These are phyloP conservation scores for Stentor coeruleus DNA, from an alignment of 73 alveolate species.

Conservation along the genomic window DNA sequence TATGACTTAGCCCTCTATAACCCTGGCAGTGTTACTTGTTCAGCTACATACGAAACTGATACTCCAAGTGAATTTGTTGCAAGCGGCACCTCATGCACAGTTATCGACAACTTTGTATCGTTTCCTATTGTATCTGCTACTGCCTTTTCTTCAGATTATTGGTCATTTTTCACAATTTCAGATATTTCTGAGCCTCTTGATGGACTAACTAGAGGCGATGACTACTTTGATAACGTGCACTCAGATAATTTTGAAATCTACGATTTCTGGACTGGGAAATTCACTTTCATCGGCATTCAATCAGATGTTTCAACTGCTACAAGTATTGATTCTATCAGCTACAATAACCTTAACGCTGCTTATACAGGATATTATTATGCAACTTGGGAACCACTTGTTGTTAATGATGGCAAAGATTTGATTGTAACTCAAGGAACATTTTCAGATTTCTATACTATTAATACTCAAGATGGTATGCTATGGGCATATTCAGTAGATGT, in stretches of 20 bases:
- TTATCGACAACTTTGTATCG: not conserved
- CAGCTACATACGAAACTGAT: not conserved
- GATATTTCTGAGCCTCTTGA: not conserved
- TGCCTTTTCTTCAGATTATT: not conserved
- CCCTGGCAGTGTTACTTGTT: not conserved
- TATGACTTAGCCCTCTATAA: not conserved
- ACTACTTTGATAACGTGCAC: no score
- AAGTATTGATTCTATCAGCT: not conserved
- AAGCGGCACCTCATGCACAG: not conserved
- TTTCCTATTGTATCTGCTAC: not conserved
- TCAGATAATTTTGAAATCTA: not conserved
- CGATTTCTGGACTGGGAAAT: not conserved
- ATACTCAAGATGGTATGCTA: not conserved
- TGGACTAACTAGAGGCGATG: not conserved
- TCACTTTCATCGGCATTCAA: not conserved
- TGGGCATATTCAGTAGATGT: not conserved
- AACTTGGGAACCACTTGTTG: not conserved
- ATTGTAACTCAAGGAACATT: not conserved
- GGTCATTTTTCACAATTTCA: not conserved
- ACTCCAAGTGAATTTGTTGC: not conserved
- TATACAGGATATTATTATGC: not conserved
- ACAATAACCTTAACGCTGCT: not conserved
- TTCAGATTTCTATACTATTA: not conserved
- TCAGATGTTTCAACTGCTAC: not conserved
- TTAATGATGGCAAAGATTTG: not conserved